Percentiles rank a stretch among this genome's conserved stretches.
Evolutionary conservation across 164 flowering plant genomes (phyloP).

Genomic region (Nymphaea colorata): DNA sequence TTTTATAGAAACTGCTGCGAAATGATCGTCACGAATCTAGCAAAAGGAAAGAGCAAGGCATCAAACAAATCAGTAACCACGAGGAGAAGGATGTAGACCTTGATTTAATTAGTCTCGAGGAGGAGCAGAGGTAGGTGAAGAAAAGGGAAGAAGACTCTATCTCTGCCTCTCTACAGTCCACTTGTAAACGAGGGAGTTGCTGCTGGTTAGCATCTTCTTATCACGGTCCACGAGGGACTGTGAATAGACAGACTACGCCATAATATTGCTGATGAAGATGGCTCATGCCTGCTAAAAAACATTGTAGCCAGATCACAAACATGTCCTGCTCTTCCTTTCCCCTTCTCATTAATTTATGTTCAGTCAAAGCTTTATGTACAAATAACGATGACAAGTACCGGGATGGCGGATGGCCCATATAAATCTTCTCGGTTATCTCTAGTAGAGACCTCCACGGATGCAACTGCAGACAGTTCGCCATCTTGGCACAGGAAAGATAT

Average conservation of each 20-base stretch:
- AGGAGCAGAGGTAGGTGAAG: no score
- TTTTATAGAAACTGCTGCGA: slow-evolving; percentile 11
- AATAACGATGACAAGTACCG: no score
- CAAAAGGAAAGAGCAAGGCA: slow-evolving; percentile 13
- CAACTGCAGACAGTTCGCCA: no score
- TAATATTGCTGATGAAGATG: neutral
- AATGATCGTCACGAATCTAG: neutral
- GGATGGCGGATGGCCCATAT: neutral
- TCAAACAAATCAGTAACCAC: neutral
- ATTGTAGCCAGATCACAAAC: neutral
- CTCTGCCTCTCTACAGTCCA: neutral
- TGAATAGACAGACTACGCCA: neutral
- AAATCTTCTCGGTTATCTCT: no score
- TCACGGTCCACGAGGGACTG: neutral
- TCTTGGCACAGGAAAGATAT: no score
- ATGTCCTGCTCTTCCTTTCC: neutral
- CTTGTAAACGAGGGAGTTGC: neutral
- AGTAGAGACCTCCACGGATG: no score
- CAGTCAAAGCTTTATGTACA: neutral
- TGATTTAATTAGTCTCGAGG: no score
- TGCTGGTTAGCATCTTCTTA: neutral
- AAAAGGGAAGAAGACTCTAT: neutral
- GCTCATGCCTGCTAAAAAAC: neutral
- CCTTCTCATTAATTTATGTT: neutral
- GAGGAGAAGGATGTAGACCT: neutral